Percentiles rank a stretch among this genome's conserved stretches.
Conservation (phyloP, 352 stramenopile species). For the Phytophthora aleatoria region DNA sequence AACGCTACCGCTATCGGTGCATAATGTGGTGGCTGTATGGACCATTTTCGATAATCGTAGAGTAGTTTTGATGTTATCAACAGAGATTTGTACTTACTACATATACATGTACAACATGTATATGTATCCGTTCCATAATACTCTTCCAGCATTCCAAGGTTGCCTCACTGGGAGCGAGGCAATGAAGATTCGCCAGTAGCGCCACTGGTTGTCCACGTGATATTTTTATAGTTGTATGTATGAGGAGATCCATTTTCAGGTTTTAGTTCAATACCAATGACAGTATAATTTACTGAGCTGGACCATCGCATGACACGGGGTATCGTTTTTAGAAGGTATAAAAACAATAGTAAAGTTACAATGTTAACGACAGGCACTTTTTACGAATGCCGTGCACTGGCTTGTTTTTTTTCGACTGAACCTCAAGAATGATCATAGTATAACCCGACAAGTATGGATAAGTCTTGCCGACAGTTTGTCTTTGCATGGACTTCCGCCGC, state of each 20-base stretch:
- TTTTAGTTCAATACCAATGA: slow-evolving; percentile 12
- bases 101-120: too few species aligned
- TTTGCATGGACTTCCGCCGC: background rate
- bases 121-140: background rate
- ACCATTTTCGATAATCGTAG: background rate
- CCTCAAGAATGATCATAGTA: slow-evolving; percentile 1
- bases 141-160: background rate
- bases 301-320: slow-evolving; percentile 6
- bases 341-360: background rate
- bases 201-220: too few species aligned
- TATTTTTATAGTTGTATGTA: background rate
- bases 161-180: background rate
- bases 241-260: slow-evolving; percentile 5
- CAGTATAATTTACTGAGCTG: background rate
- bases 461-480: background rate
- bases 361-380: slow-evolving; percentile 2
- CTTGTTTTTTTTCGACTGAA: slow-evolving; percentile 18
- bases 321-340: slow-evolving; percentile 14
- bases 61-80: background rate
- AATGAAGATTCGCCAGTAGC: background rate
- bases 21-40: background rate
- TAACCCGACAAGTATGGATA: background rate
- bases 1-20: background rate
- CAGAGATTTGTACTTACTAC: background rate
- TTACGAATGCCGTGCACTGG: slow-evolving; percentile 18